Conservation (phyloP, 2,329 filamentous ascomycete species). For the Stemphylium beticola region DNA sequence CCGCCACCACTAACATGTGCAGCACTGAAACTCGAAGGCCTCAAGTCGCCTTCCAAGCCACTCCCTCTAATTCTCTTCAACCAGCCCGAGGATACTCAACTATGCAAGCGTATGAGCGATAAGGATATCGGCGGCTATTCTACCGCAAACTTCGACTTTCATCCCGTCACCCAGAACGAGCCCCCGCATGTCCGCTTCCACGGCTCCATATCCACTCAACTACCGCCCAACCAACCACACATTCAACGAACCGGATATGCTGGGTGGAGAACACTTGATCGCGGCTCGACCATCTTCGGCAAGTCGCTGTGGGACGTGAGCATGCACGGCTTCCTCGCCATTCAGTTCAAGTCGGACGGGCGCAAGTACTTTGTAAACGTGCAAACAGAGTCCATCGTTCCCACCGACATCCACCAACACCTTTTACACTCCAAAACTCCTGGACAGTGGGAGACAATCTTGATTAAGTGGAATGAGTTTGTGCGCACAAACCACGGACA, state of each 20-base stretch:
- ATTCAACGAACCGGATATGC: slow-evolving; percentile 85
- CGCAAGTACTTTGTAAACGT: slow-evolving; percentile 94
- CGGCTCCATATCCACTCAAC: slow-evolving; percentile 83
- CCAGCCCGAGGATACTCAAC: slow-evolving; percentile 49
- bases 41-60: slow-evolving; percentile 69
- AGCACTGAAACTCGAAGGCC: slow-evolving; percentile 73
- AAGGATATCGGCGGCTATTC: slow-evolving; percentile 87
- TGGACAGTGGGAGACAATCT: slow-evolving; percentile 93
- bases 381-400: slow-evolving; percentile 91
- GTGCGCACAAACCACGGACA: slow-evolving; percentile 92
- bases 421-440: slow-evolving; percentile 78
- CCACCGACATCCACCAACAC: slow-evolving; percentile 96
- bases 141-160: slow-evolving; percentile 71
- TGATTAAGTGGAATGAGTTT: slow-evolving; percentile 90
- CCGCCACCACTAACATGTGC: slow-evolving; percentile 33
- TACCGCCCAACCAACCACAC: slow-evolving; percentile 76
- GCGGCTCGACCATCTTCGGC: slow-evolving; percentile 81
- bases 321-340: slow-evolving; percentile 82
- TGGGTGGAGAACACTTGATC: slow-evolving; percentile 84
- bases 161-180: slow-evolving; percentile 54
- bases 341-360: slow-evolving; percentile 89
- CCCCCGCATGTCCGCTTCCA: slow-evolving; percentile 80
- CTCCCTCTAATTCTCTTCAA: slow-evolving; percentile 71
- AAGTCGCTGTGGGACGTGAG: slow-evolving; percentile 87
- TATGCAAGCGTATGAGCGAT: slow-evolving; percentile 82